Evolutionary conservation across 306 rosid species (phyloP), one percentile per base, ranked within the genome.

Genomic region (Pueraria montana): DNA sequence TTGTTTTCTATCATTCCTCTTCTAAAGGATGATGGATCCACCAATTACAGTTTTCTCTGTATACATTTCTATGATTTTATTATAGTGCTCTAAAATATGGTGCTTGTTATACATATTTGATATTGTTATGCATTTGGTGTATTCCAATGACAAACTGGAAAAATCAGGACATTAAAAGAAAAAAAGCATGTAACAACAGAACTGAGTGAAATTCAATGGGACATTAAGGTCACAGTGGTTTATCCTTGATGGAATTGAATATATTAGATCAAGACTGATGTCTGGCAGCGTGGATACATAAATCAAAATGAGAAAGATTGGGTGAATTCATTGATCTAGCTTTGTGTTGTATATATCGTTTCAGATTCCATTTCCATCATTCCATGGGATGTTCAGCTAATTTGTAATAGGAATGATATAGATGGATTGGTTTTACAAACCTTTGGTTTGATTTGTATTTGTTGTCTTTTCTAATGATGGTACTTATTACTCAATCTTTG

Each of bases 381-480:
- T n/a, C n/a, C 45, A n/a, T 67, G 7, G 73, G 49, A 38, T 53
- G 26, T 21, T 50, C 75, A 6, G 27, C 30, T 81, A 14, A 73
- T 63, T 10, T 46, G 53, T 66, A 20, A 7, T 18, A 21, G 74
- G 30, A 59, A 27, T 63, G 56, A 30, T 81, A 16, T 72, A 16
- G 65, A 59, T 61, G 45, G 20, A 8, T 59, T 48, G 20, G 52
- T 72, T 48, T 62, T 62, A 23, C 26, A 16, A 21, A 38, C 55
- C 43, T 58, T 68, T 2, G 6, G 30, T 78, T 27, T 61, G 11
- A 11, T 61, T 72, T 79, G 58, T 20, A 20, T 78, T 34, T 34
- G 40, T 34, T 34, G 40, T 34, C 40, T 34, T 72, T 26, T 16
- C 42, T 84, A 13, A 30, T 12, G 50, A 38, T 63, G 50, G 2